A percentile compares a stretch with the other conserved stretches of the same genome.
These are phyloP conservation scores for Piloderma croceum DNA, from an alignment of 768 basidiomycete species.

Conservation along the genomic window DNA sequence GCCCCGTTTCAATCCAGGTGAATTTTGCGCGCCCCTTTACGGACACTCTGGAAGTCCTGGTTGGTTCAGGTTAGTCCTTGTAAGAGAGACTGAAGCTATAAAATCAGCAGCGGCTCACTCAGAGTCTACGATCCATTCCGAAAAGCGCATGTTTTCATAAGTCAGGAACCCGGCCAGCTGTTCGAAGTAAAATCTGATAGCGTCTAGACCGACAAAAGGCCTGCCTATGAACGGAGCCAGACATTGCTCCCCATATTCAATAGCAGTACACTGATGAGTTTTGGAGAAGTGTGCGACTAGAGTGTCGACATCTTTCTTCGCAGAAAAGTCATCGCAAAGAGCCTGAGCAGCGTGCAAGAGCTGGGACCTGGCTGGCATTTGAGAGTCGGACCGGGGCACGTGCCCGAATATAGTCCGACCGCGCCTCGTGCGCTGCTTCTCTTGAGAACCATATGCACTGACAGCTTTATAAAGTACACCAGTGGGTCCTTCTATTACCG, in stretches of 20 bases:
- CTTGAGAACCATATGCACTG: too few species aligned
- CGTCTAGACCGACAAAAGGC: conserved; percentile 38
- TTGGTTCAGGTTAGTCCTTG: too few species aligned
- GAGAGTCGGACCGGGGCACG: too few species aligned
- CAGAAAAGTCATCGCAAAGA: conserved; percentile 51
- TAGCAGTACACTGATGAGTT: conserved; percentile 35
- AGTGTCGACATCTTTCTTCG: conserved; percentile 33
- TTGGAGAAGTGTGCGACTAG: conserved; percentile 49
- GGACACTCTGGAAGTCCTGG: too few species aligned
- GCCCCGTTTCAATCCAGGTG: conserved; percentile 46
- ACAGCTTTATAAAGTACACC: too few species aligned
- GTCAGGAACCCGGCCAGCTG: conserved; percentile 40
- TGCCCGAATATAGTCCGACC: too few species aligned
- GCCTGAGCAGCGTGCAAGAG: conserved; percentile 40
- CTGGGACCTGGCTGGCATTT: conserved; percentile 27
- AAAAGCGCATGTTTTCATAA: conserved; percentile 49
- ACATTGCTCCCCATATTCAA: conserved; percentile 49
- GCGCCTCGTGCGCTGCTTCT: too few species aligned
- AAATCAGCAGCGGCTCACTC: too few species aligned
- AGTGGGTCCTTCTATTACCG: too few species aligned
- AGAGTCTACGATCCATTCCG: conserved; percentile 49
- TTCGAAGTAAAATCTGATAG: conserved; percentile 45
- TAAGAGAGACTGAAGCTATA: too few species aligned
- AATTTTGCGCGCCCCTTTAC: conserved; percentile 51
- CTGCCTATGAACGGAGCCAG: conserved; percentile 60